These are phyloP conservation scores for Ilex asprella DNA, from an alignment of 257 asterid species.

Conservation along the genomic window DNA sequence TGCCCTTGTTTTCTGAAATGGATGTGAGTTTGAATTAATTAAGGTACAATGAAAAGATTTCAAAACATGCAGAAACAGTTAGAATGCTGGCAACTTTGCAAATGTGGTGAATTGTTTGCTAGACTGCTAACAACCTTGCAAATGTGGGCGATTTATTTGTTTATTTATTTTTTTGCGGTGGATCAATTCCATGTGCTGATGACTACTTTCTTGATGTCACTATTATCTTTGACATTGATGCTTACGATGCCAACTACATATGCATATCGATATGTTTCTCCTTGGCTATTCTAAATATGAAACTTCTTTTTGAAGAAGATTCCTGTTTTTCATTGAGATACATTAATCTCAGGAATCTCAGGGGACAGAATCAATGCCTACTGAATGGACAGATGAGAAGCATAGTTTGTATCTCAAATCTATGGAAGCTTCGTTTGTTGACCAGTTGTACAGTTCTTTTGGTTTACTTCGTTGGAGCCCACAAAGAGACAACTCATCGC, in stretches of 20 bases:
- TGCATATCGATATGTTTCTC: background rate
- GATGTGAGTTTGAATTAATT: too few species aligned
- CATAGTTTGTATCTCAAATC: slow-evolving; percentile 59
- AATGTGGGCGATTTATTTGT: too few species aligned
- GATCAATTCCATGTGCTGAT: too few species aligned
- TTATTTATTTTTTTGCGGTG: too few species aligned
- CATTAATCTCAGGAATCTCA: slow-evolving; percentile 22
- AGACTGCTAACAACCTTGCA: too few species aligned
- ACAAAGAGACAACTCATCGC: slow-evolving; percentile 16
- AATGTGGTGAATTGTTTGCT: too few species aligned
- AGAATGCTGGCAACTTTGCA: too few species aligned
- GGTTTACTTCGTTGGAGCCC: slow-evolving; percentile 31
- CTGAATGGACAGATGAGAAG: slow-evolving; percentile 63
- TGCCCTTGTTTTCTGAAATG: too few species aligned
- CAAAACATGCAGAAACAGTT: too few species aligned
- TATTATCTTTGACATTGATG: background rate
- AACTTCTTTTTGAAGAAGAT: background rate
- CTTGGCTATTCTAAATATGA: background rate
- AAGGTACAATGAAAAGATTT: too few species aligned
- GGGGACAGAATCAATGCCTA: slow-evolving; percentile 21
- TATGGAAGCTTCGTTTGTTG: slow-evolving; percentile 64
- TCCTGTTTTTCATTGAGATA: slow-evolving; percentile 8
- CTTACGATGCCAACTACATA: background rate
- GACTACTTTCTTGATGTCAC: background rate
- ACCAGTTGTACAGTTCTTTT: slow-evolving; percentile 46